Base-by-base conservation (phyloP, 345 rosid species). In the Hirschfeldia incana region DNA sequence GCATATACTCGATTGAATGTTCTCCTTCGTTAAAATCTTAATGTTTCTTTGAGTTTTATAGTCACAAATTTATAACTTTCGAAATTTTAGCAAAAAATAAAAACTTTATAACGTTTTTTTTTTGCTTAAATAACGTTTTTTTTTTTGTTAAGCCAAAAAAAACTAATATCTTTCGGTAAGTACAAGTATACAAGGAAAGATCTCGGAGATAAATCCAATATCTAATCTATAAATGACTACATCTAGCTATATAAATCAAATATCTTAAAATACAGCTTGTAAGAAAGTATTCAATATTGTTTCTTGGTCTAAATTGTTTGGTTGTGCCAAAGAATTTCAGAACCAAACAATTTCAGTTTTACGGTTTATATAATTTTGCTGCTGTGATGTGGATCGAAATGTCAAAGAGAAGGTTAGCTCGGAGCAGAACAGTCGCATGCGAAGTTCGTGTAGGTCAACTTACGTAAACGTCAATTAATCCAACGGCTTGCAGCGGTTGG, bases 361-460 rank as follows among this genome's bases (percentile, higher is more conserved):
- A 77, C 53, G 21, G 61, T 30, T 65, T 65, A 46, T 10, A 59
- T 66, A 67, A 17, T 72, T 26, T 29, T 78, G 69, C 73, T 73
- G 32, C 13, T 67, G 65, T 26, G 69, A 28, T 53, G 75, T 68
- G 71, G 69, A 74, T 63, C 82, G 28, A 51, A 74, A 70, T 51
- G 82, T 79, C 82, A 79, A 69, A 62, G 66, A 69, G 78, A 79
- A 79, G 60, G 71, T 68, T 21, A 21, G 21, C 21, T 21, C 21
- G 21, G 21, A 21, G 21, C 21, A 21, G 21, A 21, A 21, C 74
- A 74, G 60, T 29, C 67, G 61, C 33, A 61, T 32, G 37, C 67
- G 5, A 58, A 67, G 65, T 15, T 67, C 57, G 64, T 60, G 72
- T n/a, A 46, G 37, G 17, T 61, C n/a, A 61, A 34, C 42, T 59